These are phyloP conservation scores for Chlamydomonas asymmetrica DNA, from an alignment of 139 green algal genomes.

Conservation along the genomic window DNA sequence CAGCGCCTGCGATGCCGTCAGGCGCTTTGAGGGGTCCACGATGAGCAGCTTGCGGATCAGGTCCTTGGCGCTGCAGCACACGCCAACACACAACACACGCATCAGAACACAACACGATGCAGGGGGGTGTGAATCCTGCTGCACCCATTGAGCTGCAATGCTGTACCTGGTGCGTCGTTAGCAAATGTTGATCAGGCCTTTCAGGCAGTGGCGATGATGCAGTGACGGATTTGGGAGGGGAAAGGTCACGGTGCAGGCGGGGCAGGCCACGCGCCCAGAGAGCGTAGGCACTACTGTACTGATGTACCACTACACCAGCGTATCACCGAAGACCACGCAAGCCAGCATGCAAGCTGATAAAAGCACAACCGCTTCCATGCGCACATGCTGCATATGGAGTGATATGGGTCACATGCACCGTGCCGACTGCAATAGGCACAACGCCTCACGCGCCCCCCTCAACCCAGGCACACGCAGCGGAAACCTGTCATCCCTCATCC, in stretches of 20 bases:
- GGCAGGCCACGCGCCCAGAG: too few species aligned
- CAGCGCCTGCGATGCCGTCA: constrained; percentile 71
- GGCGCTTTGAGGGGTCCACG: constrained; percentile 59
- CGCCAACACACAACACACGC: too few species aligned
- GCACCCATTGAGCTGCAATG: too few species aligned
- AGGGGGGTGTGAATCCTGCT: too few species aligned
- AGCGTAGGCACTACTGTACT: not conserved
- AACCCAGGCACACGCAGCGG: not conserved
- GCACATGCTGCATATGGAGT: too few species aligned
- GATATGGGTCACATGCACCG: too few species aligned
- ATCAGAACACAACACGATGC: too few species aligned
- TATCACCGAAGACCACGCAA: not conserved
- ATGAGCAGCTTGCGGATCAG: constrained; percentile 69
- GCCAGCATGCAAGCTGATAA: not conserved
- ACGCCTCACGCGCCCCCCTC: not conserved
- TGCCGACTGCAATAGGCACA: not conserved
- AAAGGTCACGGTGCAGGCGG: too few species aligned
- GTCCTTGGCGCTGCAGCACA: constrained; percentile 75
- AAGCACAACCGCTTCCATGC: not conserved
- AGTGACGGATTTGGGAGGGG: not conserved
- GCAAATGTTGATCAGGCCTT: too few species aligned
- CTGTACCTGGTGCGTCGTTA: too few species aligned
- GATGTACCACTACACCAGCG: not conserved
- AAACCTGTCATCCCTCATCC: not conserved
- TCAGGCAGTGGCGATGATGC: too few species aligned